These are phyloP conservation scores for Juncus inflexus DNA, from an alignment of 176 grass and related monocot genomes.

Conservation along the genomic window DNA sequence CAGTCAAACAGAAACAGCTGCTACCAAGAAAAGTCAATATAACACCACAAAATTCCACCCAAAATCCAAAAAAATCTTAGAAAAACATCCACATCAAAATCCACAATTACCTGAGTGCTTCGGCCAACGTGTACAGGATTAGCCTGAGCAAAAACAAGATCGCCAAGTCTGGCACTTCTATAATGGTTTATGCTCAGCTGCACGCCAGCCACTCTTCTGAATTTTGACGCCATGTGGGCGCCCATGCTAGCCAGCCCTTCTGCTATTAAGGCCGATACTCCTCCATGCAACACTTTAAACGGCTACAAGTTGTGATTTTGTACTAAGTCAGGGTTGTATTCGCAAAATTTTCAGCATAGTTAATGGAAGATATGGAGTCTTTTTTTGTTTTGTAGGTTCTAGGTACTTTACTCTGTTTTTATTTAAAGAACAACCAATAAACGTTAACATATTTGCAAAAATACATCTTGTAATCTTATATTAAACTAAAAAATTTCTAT, in stretches of 20 bases:
- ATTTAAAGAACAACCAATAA: too few relatives aligned
- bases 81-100: too few relatives aligned
- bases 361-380: too few relatives aligned
- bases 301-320: conserved; percentile 32
- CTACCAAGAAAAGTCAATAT: too few relatives aligned
- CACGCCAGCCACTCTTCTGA: conserved; percentile 64
- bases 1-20: too few relatives aligned
- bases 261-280: conserved; percentile 66
- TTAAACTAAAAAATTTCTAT: too few relatives aligned
- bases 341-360: not conserved
- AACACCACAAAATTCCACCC: too few relatives aligned
- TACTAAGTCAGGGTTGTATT: not conserved
- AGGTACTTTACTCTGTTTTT: too few relatives aligned
- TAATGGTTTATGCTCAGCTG: conserved; percentile 95
- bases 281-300: conserved; percentile 94
- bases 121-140: conserved; percentile 55
- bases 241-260: conserved; percentile 90
- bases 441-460: too few relatives aligned
- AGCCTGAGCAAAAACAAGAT: conserved; percentile 63
- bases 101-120: conserved; percentile 60
- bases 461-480: too few relatives aligned
- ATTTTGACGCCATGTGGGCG: conserved; percentile 80
- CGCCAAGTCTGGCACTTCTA: conserved; percentile 51
- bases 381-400: too few relatives aligned
- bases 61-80: too few relatives aligned